Evolutionary conservation across 163 green algal species (phyloP), one percentile per base, ranked within the genome.

Genomic region (Prototheca stagnorum): DNA sequence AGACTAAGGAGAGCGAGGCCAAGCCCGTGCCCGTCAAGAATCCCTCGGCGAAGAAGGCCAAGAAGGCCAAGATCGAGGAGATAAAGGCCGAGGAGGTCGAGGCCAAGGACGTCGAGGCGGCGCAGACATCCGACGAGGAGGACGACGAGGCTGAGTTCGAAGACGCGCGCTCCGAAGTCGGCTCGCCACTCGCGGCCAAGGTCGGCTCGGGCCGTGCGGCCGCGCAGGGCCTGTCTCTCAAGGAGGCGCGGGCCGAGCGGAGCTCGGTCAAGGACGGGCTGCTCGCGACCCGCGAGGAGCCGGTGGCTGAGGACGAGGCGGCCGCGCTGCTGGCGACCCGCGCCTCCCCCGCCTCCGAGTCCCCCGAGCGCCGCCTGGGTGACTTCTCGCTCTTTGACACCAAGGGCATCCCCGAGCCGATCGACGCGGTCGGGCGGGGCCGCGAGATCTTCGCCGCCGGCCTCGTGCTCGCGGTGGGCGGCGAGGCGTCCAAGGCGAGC

Each of bases 331-430:
- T n/a, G n/a, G n/a, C n/a, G n/a, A n/a, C n/a, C n/a, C n/a, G n/a
- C n/a, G n/a, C n/a, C n/a, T n/a, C n/a, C n/a, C n/a, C n/a, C n/a
- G n/a, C n/a, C n/a, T n/a, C n/a, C n/a, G n/a, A n/a, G n/a, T n/a
- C n/a, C n/a, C 24, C 25, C 42, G 19, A 15, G n/a, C 39, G 29
- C 43, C 68, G 77, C 37, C 51, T 86, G 44, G 33, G 62, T 1
- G 59, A 82, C 50, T 86, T 79, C 44, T 45, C 19, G 4, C 43
- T 83, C 5, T 42, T 49, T 0, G 56, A 73, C 24, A 27, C 29
- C 3, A 49, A 47, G 4, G 75, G 68, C 39, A 54, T 70, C 9
- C 7, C 49, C 6, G 59, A 80, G 47, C 68, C 67, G 9, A 24
- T 89, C 2, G 66, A 84, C n/a, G 43, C 52, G 17, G 19, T 75